Conservation (phyloP, 805 yeast genomes). For the Candida odintsovae region DNA sequence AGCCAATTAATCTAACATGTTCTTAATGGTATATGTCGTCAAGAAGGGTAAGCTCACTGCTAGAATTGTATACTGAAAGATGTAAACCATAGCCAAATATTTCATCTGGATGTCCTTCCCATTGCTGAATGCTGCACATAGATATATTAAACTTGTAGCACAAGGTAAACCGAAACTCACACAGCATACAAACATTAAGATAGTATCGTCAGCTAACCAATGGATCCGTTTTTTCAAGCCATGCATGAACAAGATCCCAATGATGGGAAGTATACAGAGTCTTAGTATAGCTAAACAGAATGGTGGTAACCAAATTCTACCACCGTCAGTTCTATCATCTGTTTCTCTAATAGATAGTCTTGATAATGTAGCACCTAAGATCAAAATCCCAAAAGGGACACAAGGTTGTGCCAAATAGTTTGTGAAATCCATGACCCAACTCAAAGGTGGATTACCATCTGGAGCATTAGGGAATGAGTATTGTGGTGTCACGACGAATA, state of each 20-base stretch:
- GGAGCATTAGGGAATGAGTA: constrained; percentile 66
- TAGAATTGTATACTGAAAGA: constrained; percentile 20
- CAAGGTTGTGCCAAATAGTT: constrained; percentile 80
- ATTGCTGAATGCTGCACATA: constrained; percentile 70
- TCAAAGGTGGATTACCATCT: constrained; percentile 77
- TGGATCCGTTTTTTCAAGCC: constrained; percentile 44
- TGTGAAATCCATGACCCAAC: constrained; percentile 78
- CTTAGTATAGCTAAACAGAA: constrained; percentile 50
- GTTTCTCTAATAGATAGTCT: constrained; percentile 45
- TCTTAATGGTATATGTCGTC: constrained; percentile 13
- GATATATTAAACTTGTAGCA: constrained; percentile 82
- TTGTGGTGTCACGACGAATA: constrained; percentile 49
- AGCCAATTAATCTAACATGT: neutral
- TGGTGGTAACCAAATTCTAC: constrained; percentile 38
- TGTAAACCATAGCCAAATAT: constrained; percentile 19
- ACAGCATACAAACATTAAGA: constrained; percentile 70
- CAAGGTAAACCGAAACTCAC: constrained; percentile 80
- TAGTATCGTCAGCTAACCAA: constrained; percentile 48
- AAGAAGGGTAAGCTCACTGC: constrained; percentile 22
- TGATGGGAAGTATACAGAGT: constrained; percentile 69
- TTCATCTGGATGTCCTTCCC: constrained; percentile 18
- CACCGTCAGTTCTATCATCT: constrained; percentile 33
- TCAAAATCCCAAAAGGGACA: constrained; percentile 81
- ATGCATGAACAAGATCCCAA: constrained; percentile 64
- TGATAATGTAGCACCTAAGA: constrained; percentile 87